Percentiles rank a stretch among this genome's conserved stretches.
Conservation (phyloP, 140 eudicot genomes). For the Cichorium intybus region DNA sequence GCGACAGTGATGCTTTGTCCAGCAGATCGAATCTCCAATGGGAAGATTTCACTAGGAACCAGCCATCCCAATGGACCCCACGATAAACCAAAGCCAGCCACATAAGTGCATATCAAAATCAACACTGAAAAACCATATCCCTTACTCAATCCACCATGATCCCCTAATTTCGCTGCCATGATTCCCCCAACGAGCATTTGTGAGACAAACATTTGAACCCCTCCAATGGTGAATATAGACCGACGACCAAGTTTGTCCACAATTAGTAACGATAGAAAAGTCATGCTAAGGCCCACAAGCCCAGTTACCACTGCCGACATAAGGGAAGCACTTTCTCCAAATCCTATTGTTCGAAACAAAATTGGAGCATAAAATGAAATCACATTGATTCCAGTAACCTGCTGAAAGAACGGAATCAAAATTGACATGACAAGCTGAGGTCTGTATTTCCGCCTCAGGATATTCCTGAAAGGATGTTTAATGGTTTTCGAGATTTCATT, state of each 20-base stretch:
- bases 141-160: conserved; percentile 38
- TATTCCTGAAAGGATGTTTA: conserved; percentile 41
- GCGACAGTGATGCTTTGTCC: conserved; percentile 54
- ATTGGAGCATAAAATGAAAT: conserved; percentile 66
- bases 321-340: conserved; percentile 67
- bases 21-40: conserved; percentile 55
- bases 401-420: conserved; percentile 66
- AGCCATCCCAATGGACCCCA: conserved; percentile 78
- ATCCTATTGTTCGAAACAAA: conserved; percentile 57
- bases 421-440: conserved; percentile 80
- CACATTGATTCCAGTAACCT: conserved; percentile 68
- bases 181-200: conserved; percentile 37
- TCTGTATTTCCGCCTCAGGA: conserved; percentile 39
- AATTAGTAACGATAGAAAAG: conserved; percentile 39
- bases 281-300: conserved; percentile 36
- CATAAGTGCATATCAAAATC: conserved; percentile 34
- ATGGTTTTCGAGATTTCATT: conserved; percentile 34
- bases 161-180: conserved; percentile 51
- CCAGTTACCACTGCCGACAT: conserved; percentile 57
- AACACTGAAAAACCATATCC: conserved; percentile 38
- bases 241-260: conserved; percentile 63
- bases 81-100: conserved; percentile 55
- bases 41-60: conserved; percentile 60
- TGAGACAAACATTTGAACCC: conserved; percentile 38
- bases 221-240: conserved; percentile 32